Base-by-base conservation (phyloP, 768 basidiomycete genomes). In the Chiua virens region DNA sequence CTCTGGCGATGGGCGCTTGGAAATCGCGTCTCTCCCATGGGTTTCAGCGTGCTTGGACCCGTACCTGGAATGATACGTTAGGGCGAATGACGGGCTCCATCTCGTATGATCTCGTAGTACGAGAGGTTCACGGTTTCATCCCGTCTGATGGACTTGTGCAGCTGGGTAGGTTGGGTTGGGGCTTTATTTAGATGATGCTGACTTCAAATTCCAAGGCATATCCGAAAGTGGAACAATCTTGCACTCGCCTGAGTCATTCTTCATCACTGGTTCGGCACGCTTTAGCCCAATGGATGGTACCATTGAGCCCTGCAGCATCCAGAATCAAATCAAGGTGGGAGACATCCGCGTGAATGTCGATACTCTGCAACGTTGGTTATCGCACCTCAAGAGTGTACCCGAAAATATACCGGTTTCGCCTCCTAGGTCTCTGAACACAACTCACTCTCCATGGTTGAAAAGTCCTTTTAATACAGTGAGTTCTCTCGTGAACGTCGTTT, bases 31-130 rank as follows among this genome's bases (percentile, higher is more conserved):
- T 89, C 47, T 75, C 74, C 32, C 77, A 76, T 42, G 83, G 87
- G 53, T 72, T 87, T 44, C 75, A 74, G 41, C 74, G 88, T 49
- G 80, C 87, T 22, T 79, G 86, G 73, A 81, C 84, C 44, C 76
- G 80, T 47, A 86, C 86, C 37, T 82, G 87, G 73, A 83, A 87
- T 54, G 75, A 81, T 46, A 87, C 86, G 22, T 78, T 86, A 73
- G 86, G 84, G 13, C 76, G 74, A 36, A 83, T 82, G 42, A 79
- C 77, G 46, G 87, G 83, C 18, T 75, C 76, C 13, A 77, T 79
- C 3, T 74, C 75, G 5, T 66, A 88, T 44, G 70, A 75, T 43
- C 63, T 89, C 37, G 76, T 70, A 36, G 62, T 83, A 39, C 70
- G 69, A 38, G 73, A 78, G 43, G 66, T 86, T 28, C 66, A 72